Conservation (phyloP, 2,329 filamentous ascomycete species). For the Sporothrix phasma region DNA sequence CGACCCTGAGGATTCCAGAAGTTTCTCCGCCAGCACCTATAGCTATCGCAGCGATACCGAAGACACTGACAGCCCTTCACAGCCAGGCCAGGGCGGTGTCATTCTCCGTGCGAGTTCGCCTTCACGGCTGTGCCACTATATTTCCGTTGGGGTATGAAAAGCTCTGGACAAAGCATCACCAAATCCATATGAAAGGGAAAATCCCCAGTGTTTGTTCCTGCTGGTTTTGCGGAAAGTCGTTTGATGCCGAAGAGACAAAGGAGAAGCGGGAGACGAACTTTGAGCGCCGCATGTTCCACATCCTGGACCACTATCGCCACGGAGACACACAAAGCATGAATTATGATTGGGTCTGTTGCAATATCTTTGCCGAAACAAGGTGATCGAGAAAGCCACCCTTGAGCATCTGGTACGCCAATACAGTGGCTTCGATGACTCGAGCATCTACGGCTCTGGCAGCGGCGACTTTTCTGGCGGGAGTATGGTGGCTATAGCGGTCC, state of each 20-base stretch:
- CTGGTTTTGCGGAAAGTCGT: constrained; percentile 40
- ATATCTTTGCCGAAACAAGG: neutral
- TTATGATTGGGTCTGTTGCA: too few relatives aligned
- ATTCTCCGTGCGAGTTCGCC: constrained; percentile 35
- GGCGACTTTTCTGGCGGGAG: too few relatives aligned
- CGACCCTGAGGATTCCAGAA: neutral
- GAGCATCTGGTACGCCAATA: neutral
- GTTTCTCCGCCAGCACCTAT: neutral
- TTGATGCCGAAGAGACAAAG: constrained; percentile 20
- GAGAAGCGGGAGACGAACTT: neutral
- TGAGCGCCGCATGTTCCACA: neutral
- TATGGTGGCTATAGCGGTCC: too few relatives aligned
- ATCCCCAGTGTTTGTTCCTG: constrained; percentile 34
- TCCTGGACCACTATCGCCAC: neutral
- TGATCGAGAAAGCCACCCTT: neutral
- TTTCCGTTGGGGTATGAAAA: neutral
- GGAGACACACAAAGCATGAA: too few relatives aligned
- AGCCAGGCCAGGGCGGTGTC: neutral
- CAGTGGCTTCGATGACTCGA: too few relatives aligned
- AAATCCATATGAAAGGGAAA: constrained; percentile 26
- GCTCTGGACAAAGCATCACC: constrained; percentile 39
- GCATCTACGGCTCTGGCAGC: too few relatives aligned
- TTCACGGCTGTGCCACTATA: constrained; percentile 27
- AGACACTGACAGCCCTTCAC: neutral
- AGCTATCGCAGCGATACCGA: neutral